Conservation (phyloP, 768 basidiomycete genomes). For the Porphyrellus cyaneotinctus region DNA sequence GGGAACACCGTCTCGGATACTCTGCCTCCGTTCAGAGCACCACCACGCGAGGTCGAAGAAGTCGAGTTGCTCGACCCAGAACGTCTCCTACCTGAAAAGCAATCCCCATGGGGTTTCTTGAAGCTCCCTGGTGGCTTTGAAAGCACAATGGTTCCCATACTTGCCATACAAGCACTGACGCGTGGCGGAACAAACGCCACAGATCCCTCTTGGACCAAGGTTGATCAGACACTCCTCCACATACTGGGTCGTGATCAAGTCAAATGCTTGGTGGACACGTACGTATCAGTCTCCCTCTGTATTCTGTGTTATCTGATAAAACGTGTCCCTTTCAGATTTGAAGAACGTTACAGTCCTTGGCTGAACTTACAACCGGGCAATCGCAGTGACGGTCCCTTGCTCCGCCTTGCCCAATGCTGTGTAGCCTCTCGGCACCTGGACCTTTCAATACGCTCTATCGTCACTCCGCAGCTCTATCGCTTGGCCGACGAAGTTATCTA, state of each 20-base stretch:
- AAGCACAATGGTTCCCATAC: conserved; percentile 43
- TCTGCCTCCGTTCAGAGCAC: conserved; percentile 18
- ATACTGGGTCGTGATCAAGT: conserved; percentile 35
- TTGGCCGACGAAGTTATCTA: conserved; percentile 39
- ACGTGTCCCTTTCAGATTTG: conserved; percentile 33
- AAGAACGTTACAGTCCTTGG: conserved; percentile 43
- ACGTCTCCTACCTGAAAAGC: conserved; percentile 34
- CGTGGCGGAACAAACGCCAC: conserved; percentile 22
- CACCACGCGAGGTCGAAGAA: conserved; percentile 21
- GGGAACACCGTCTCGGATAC: conserved; percentile 11
- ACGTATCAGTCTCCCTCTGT: conserved; percentile 5
- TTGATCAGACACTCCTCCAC: conserved; percentile 27
- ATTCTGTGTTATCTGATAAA: neutral
- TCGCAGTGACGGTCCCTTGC: conserved; percentile 31
- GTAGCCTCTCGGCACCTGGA: conserved; percentile 44
- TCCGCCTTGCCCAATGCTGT: conserved; percentile 45
- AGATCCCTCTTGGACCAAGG: conserved; percentile 23
- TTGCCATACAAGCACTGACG: conserved; percentile 42
- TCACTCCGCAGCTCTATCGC: conserved; percentile 39
- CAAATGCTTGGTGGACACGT: conserved; percentile 39
- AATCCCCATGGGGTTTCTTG: conserved; percentile 38
- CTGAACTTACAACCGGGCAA: conserved; percentile 35
- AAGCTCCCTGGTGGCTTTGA: conserved; percentile 37
- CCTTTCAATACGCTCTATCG: conserved; percentile 30
- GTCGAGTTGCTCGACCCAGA: conserved; percentile 33